Conservation (phyloP, 164 flowering plant genomes). For the Vitis cinerea region DNA sequence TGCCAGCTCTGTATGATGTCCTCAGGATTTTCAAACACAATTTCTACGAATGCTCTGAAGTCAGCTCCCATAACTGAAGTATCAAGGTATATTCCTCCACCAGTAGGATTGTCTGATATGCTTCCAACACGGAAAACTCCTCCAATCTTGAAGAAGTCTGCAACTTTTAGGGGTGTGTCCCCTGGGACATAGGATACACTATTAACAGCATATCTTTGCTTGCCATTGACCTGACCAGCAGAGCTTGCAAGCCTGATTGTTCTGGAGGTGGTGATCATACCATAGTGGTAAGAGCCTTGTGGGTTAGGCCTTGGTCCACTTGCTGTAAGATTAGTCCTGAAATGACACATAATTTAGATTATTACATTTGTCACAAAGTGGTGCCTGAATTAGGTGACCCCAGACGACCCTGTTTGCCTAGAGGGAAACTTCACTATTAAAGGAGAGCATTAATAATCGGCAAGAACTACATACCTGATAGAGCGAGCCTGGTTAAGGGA, state of each 20-base stretch:
- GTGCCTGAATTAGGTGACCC: too few species aligned
- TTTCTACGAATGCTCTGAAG: slow-evolving; percentile 68
- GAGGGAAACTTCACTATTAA: background rate
- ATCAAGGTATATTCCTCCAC: slow-evolving; percentile 59
- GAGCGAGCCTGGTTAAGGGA: slow-evolving; percentile 87
- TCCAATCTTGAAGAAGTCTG: slow-evolving; percentile 67
- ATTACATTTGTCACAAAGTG: too few species aligned
- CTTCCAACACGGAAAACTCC: slow-evolving; percentile 76
- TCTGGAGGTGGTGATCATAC: slow-evolving; percentile 58
- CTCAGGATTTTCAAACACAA: slow-evolving; percentile 67
- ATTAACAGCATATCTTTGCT: slow-evolving; percentile 80
- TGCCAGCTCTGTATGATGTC: slow-evolving; percentile 72
- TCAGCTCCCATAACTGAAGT: slow-evolving; percentile 74
- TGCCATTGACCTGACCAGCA: slow-evolving; percentile 64
- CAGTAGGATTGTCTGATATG: slow-evolving; percentile 54
- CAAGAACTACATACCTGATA: slow-evolving; percentile 44
- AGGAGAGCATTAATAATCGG: too few species aligned
- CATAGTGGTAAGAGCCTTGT: slow-evolving; percentile 94
- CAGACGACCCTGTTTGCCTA: too few species aligned
- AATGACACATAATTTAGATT: background rate
- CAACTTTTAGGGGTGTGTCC: slow-evolving; percentile 83
- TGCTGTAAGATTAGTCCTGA: slow-evolving; percentile 84
- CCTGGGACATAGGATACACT: slow-evolving; percentile 70
- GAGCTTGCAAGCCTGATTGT: slow-evolving; percentile 65
- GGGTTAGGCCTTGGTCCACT: slow-evolving; percentile 97